Base-by-base conservation (phyloP, 495 filamentous ascomycete species). In the Hypoxylon perforatum region DNA sequence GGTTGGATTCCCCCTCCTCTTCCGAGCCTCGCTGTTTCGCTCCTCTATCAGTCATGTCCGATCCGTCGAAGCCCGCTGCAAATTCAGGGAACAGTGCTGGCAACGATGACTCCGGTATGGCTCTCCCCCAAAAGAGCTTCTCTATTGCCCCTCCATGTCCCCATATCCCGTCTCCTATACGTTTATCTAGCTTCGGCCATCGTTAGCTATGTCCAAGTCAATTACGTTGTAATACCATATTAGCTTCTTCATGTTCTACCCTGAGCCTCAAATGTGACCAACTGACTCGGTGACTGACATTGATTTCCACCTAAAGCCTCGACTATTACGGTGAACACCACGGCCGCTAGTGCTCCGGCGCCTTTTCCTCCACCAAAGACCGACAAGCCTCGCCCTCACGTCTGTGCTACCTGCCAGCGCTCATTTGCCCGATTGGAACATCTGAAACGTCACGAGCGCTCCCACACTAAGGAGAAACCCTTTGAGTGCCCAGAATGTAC, bases 391-490 rank as follows among this genome's bases (percentile, higher is more conserved):
- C 85, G 95, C 49, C 95, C 95, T 51, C 95, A 99, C 77, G 88
- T 96, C 55, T 99, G 95, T 79, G 89, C 86, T 22, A 99, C 96
- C 28, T 99, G 95, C 74, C 84, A 88, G 72, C 89, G 95, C 57
- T 97, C 92, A 3, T 99, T 99, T 75, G 95, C 95, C 56, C 88
- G 95, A 58, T 79, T 99, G 68, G 95, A 99, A 79, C 95, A 99
- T 79, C 81, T 99, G 62, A 99, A 99, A 81, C 91, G 95, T 45
- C 95, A 99, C 78, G 95, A 99, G 82, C 89, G 95, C 42, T 98
- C 95, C 17, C 95, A 99, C 71, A 99, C 95, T 10, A 99, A 99
- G 75, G 95, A 99, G 76, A 99, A 99, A 82, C 95, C 95, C 1
- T 99, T 99, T 73, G 94, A 97, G 75, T 99, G 95, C 66, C 94